Base-by-base conservation (phyloP, 1,284 basidiomycete species). In the Trametes hirsuta region DNA sequence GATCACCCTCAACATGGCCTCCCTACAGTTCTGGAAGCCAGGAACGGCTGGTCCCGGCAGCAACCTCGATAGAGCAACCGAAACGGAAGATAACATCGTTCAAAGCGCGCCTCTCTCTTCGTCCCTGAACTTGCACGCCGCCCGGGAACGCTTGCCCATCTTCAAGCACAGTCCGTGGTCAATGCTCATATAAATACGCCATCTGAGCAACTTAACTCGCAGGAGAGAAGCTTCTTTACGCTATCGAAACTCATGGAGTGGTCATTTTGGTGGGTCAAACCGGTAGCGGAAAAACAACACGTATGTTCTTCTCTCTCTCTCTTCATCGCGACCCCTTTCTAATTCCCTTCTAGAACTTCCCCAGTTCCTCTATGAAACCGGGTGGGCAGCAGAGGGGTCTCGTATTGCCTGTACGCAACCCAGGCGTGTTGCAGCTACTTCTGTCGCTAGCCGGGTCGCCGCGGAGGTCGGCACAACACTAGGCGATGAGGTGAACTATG, bases 281-380 rank as follows among this genome's bases (percentile, higher is more conserved):
- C 0, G 97, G 97, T 4, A 97, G 93, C 59, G 97, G 97, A 58
- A 99, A 99, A 78, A 97, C 95, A 10, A 98, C 96, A 63, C 95
- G 94, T 96, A 67, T 73, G 88, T 46, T 40, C 50, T 47, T n/a
- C 35, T 36, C 3, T 39, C 18, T 21, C 30, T 0, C 14, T 10
- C 42, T 50, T 15, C 22, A 22, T 37, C 9, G 24, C 34, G 37
- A 14, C 6, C 37, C 11, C 11, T 8, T 44, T 18, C 18, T 14
- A 34, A 59, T 25, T 60, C 53, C 21, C 30, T 25, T 57, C 15
- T 69, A 94, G 95, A 98, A 75, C 83, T 99, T 53, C 97, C 97
- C 0, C 97, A 98, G 72, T 98, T 93, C 75, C 83, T 99, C 4
- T 80, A 91, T 64, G 94, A 98, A 78, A 86, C 92, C 9, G 95